A percentile compares a stretch with the other conserved stretches of the same genome.
Conservation (phyloP, 768 basidiomycete genomes). For the Calocybe gangraenosa region DNA sequence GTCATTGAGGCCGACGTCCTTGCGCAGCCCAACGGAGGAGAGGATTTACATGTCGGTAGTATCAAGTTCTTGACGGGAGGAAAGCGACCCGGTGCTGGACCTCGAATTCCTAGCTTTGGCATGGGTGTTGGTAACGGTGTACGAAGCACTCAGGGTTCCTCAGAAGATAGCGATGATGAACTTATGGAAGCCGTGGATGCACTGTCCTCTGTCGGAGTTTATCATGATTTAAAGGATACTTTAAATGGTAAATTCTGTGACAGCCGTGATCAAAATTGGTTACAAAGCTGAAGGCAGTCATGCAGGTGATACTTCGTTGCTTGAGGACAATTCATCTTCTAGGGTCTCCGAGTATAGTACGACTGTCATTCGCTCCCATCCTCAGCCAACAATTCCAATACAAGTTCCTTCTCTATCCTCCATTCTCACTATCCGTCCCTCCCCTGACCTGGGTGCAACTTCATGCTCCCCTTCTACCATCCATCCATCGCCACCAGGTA, state of each 20-base stretch:
- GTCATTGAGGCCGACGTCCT: constrained; percentile 84
- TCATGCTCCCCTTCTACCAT: constrained; percentile 36
- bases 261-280: no score
- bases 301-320: constrained; percentile 51
- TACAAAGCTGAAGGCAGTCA: constrained; percentile 13
- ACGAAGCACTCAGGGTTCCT: constrained; percentile 32
- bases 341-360: constrained; percentile 63
- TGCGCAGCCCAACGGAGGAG: constrained; percentile 54
- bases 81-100: constrained; percentile 53
- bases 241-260: no score
- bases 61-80: constrained; percentile 75
- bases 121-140: constrained; percentile 64
- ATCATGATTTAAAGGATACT: constrained; percentile 43
- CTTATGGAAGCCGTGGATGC: constrained; percentile 56
- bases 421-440: constrained; percentile 65
- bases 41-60: constrained; percentile 78
- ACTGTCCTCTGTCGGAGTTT: constrained; percentile 47
- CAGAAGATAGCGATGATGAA: constrained; percentile 67
- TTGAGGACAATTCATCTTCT: constrained; percentile 31
- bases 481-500: constrained; percentile 18
- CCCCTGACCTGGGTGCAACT: constrained; percentile 44
- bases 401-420: constrained; percentile 60
- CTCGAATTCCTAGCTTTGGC: constrained; percentile 87
- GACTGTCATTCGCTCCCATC: constrained; percentile 55
- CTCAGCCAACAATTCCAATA: constrained; percentile 31